Evolutionary conservation across 106 monocot species (phyloP).

Genomic region (Alisma plantagoaquatica): DNA sequence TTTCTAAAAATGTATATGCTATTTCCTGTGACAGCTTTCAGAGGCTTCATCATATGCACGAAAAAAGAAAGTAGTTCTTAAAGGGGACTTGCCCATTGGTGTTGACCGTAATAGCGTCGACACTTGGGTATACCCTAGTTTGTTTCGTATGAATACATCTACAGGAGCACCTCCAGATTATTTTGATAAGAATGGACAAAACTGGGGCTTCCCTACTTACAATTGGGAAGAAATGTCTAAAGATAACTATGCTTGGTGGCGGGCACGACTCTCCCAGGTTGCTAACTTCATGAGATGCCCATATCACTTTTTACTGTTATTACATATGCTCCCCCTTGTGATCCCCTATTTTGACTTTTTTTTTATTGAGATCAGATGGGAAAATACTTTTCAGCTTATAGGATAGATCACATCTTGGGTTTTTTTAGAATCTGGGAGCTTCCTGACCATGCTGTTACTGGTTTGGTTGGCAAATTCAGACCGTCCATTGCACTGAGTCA

Average conservation of each 20-base stretch:
- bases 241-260: conserved; percentile 94
- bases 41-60: conserved; percentile 81
- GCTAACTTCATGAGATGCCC: too few species aligned
- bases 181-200: conserved; percentile 94
- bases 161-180: conserved; percentile 97
- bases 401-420: conserved; percentile 94
- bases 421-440: conserved; percentile 99
- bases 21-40: too few species aligned
- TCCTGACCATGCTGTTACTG: conserved; percentile 78
- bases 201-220: conserved; percentile 98
- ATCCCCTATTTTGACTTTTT: background rate
- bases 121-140: conserved; percentile 85
- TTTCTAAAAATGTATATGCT: too few species aligned
- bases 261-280: conserved; percentile 83
- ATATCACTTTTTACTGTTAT: background rate
- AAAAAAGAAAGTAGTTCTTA: conserved; percentile 65
- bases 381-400: conserved; percentile 84
- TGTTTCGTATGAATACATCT: conserved; percentile 88
- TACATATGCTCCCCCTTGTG: background rate
- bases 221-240: conserved; percentile 98
- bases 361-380: conserved; percentile 50
- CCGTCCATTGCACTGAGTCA: conserved; percentile 84
- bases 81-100: conserved; percentile 96
- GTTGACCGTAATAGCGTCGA: conserved; percentile 87
- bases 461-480: conserved; percentile 79